Conservation (phyloP, 148 eudicot genomes). For the Vaccinium myrtillus region DNA sequence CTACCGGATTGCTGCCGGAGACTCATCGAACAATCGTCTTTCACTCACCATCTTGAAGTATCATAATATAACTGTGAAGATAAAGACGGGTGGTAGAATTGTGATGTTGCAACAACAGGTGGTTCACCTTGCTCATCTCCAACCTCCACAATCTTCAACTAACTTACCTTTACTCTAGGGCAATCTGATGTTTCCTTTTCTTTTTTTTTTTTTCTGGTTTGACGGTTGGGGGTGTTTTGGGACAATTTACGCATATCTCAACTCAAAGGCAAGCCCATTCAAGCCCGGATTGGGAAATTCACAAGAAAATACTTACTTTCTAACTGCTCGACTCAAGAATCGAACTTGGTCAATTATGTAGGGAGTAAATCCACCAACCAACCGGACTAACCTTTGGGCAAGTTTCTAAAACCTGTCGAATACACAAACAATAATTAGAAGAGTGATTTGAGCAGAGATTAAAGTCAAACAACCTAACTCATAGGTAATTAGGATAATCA, state of each 20-base stretch:
- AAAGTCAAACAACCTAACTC: neutral
- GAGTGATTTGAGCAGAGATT: no score
- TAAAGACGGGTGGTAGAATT: neutral
- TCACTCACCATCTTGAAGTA: neutral
- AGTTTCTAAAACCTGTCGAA: neutral
- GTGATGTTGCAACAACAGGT: constrained; percentile 2
- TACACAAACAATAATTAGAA: no score
- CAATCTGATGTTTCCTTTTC: neutral
- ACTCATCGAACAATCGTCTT: neutral
- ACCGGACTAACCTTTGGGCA: no score
- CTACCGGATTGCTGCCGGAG: neutral
- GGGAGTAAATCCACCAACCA: no score
- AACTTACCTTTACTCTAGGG: neutral
- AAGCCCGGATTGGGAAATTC: no score
- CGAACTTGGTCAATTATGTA: no score
- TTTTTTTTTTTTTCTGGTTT: no score
- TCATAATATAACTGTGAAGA: neutral
- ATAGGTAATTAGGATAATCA: neutral
- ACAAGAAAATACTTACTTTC: no score
- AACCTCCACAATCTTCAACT: neutral
- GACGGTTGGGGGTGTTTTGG: no score
- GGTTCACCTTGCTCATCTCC: neutral
- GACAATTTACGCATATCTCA: no score
- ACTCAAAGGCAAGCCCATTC: no score
- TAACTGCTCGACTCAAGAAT: no score